phyloP scores from a whole-genome alignment of 768 basidiomycete species.

The Tephrocybe rancida region DNA sequence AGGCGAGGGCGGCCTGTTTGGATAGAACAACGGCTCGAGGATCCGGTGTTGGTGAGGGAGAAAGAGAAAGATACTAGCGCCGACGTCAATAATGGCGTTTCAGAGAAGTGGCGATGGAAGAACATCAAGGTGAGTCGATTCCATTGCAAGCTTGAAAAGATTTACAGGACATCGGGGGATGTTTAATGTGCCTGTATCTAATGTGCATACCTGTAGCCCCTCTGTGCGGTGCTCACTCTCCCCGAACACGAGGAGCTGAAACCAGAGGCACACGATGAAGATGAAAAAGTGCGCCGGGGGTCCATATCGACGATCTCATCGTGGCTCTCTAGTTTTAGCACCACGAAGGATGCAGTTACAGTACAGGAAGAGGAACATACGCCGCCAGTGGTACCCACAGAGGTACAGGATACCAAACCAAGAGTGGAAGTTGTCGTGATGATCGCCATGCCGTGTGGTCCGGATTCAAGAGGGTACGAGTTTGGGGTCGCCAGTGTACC shows the following conservation, averaged over 20 bases:
- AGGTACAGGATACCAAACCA: slow-evolving; percentile 19
- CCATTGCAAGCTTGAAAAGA: slow-evolving; percentile 17
- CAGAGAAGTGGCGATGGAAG: neutral
- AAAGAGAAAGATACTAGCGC: neutral
- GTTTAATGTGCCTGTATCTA: neutral
- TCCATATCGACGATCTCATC: slow-evolving; percentile 13
- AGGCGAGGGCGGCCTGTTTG: slow-evolving; percentile 12
- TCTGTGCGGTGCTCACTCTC: slow-evolving; percentile 4
- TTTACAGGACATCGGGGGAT: too few species aligned
- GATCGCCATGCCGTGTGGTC: slow-evolving; percentile 47
- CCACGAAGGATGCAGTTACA: neutral
- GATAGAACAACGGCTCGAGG: slow-evolving; percentile 17
- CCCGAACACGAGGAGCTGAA: neutral
- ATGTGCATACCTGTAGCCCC: slow-evolving; percentile 11
- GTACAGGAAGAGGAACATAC: neutral
- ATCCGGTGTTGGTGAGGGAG: slow-evolving; percentile 3
- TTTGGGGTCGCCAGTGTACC: slow-evolving; percentile 44
- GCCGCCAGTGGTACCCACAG: neutral
- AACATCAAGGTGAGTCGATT: slow-evolving; percentile 18
- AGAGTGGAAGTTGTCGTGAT: slow-evolving; percentile 41
- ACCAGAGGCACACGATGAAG: neutral
- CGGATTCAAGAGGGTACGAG: slow-evolving; percentile 30
- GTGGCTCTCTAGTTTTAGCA: slow-evolving; percentile 8
- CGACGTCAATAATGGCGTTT: neutral
- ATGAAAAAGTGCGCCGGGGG: neutral